Conservation (phyloP, 371 early-diverging fungal species). For the Syncephalastrum racemosum region DNA sequence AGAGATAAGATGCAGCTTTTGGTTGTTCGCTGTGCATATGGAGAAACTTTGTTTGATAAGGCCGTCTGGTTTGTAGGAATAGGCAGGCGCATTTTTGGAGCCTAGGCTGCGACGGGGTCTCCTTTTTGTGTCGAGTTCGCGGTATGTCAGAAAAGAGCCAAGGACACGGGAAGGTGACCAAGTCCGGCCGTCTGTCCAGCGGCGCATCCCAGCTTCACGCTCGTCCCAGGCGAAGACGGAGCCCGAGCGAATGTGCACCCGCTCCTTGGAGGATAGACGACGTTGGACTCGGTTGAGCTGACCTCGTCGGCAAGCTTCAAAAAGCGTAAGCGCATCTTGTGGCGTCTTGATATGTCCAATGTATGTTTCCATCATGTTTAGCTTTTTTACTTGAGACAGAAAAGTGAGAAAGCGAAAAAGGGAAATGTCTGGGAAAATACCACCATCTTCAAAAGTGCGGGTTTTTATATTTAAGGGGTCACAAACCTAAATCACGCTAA, state of each 20-base stretch:
- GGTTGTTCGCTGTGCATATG: conserved; percentile 73
- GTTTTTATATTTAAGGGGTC: not conserved
- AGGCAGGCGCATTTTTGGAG: conserved; percentile 39
- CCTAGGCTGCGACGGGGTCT: conserved; percentile 38
- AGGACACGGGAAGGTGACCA: conserved; percentile 86
- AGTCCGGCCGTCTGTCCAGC: conserved; percentile 89
- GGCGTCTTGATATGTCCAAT: conserved; percentile 75
- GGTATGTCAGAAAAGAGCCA: conserved; percentile 76
- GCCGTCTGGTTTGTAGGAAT: conserved; percentile 57
- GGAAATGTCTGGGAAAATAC: not conserved
- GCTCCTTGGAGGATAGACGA: conserved; percentile 69
- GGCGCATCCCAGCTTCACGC: conserved; percentile 79
- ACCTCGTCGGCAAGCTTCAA: conserved; percentile 79
- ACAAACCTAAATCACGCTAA: not conserved
- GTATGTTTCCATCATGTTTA: conserved; percentile 41
- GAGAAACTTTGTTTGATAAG: conserved; percentile 64
- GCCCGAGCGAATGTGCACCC: conserved; percentile 66
- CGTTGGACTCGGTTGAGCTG: conserved; percentile 69
- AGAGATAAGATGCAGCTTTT: conserved; percentile 84
- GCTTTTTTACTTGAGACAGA: not conserved
- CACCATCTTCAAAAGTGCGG: no score
- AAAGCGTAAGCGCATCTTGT: conserved; percentile 78
- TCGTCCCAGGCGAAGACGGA: conserved; percentile 89
- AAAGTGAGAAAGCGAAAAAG: not conserved
- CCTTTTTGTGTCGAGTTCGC: conserved; percentile 65